Conservation (phyloP, 2,329 filamentous ascomycete genomes). For the Trichophaea hybrida region DNA sequence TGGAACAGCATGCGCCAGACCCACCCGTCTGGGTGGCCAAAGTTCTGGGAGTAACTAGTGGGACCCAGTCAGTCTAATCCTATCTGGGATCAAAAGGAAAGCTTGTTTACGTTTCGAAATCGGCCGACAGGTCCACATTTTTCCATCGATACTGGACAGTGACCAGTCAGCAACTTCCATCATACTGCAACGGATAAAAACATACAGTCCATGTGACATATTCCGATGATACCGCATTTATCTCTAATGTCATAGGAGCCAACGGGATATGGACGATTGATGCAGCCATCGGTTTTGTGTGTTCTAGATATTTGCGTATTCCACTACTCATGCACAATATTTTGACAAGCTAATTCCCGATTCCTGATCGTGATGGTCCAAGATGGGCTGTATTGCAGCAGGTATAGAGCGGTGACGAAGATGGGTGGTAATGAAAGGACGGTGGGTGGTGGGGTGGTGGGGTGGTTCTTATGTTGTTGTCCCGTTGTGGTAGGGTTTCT, state of each 20-base stretch:
- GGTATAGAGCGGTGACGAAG: background rate
- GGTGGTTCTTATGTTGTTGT: background rate
- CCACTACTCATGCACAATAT: background rate
- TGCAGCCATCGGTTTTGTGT: constrained; percentile 16
- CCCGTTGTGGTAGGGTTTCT: background rate
- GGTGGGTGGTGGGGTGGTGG: background rate
- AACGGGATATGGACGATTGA: constrained; percentile 24
- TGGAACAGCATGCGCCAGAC: constrained; percentile 25
- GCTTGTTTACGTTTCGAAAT: constrained; percentile 23
- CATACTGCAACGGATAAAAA: background rate
- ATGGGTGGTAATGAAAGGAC: background rate
- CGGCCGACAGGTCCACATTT: constrained; percentile 23
- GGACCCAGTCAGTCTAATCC: constrained; percentile 5
- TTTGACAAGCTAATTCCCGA: background rate
- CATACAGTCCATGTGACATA: constrained; percentile 25
- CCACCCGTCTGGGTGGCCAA: constrained; percentile 24
- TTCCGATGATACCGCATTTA: constrained; percentile 24
- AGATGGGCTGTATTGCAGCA: background rate
- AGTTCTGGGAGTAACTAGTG: constrained; percentile 23
- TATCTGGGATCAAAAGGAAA: background rate
- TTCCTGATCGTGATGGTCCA: background rate
- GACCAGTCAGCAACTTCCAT: background rate
- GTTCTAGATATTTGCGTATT: background rate
- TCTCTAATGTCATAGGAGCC: constrained; percentile 25
- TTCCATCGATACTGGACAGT: constrained; percentile 22